Percentiles rank a stretch among this genome's conserved stretches.
Conservation (phyloP, 2,329 filamentous ascomycete genomes). For the Pezicula neosporulosa region DNA sequence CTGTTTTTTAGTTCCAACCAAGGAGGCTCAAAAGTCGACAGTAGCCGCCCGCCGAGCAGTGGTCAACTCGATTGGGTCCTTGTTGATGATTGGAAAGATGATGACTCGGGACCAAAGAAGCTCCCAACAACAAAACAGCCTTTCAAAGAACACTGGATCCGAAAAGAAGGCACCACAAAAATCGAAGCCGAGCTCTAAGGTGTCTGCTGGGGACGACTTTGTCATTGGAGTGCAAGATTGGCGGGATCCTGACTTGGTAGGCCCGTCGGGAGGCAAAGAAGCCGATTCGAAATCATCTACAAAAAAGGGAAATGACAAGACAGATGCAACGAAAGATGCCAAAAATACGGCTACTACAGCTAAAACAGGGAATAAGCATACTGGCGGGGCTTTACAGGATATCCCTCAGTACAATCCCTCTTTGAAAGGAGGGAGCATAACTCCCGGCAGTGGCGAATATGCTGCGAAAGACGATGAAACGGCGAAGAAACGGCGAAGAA, state of each 20-base stretch:
- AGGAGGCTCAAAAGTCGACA: conserved; percentile 38
- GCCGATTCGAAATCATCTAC: conserved; percentile 17
- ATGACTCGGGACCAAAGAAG: conserved; percentile 32
- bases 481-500: conserved; percentile 20
- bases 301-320: conserved; percentile 22
- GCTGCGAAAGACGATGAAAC: conserved; percentile 17
- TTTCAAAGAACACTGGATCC: conserved; percentile 31
- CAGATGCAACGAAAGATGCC: conserved; percentile 17
- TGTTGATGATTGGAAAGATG: conserved; percentile 62
- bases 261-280: conserved; percentile 18
- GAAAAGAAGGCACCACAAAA: conserved; percentile 22
- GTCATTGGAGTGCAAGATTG: conserved; percentile 84
- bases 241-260: conserved; percentile 73
- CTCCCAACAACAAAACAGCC: conserved; percentile 41
- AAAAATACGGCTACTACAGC: conserved; percentile 14
- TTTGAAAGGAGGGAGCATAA: conserved; percentile 63
- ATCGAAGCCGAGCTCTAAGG: conserved; percentile 16
- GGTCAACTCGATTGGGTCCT: conserved; percentile 72
- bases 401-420: conserved; percentile 27
- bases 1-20: conserved; percentile 35
- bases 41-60: conserved; percentile 66
- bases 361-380: conserved; percentile 21
- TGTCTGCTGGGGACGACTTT: conserved; percentile 56
- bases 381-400: conserved; percentile 22
- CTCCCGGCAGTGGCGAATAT: conserved; percentile 72